Evolutionary conservation across 2,329 filamentous ascomycete genomes (phyloP).

Genomic region (Xylaria sp.): DNA sequence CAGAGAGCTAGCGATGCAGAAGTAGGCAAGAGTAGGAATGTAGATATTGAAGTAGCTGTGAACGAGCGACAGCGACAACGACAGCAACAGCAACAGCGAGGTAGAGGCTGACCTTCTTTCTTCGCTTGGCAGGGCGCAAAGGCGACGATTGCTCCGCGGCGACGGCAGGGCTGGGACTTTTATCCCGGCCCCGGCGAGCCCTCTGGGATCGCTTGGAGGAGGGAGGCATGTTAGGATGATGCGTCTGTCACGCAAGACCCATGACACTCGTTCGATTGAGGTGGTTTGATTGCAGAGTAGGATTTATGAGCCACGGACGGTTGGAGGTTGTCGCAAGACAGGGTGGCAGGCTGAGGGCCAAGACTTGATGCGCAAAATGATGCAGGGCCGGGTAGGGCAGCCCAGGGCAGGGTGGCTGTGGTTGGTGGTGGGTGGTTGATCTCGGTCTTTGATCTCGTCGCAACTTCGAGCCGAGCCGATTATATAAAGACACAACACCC

Average conservation of each 20-base stretch:
- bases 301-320: slow-evolving; percentile 3
- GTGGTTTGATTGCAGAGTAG: not conserved
- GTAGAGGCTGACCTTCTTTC: slow-evolving; percentile 64
- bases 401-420: slow-evolving; percentile 6
- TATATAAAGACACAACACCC: not conserved
- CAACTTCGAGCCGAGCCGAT: slow-evolving; percentile 10
- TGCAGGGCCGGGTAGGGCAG: slow-evolving; percentile 11
- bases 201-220: slow-evolving; percentile 54
- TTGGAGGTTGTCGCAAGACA: slow-evolving; percentile 1
- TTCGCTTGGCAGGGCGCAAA: slow-evolving; percentile 71
- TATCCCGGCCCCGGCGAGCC: slow-evolving; percentile 50
- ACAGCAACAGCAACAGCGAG: slow-evolving; percentile 7
- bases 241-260: slow-evolving; percentile 38
- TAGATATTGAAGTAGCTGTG: not conserved
- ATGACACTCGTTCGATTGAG: slow-evolving; percentile 36
- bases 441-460: slow-evolving; percentile 5
- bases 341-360: not conserved
- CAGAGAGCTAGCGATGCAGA: slow-evolving; percentile 4
- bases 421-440: not conserved
- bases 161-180: slow-evolving; percentile 49
- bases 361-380: slow-evolving; percentile 17
- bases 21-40: slow-evolving; percentile 30
- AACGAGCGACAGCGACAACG: not conserved
- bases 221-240: slow-evolving; percentile 51
- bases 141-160: slow-evolving; percentile 65